Conservation (phyloP, 2,329 filamentous ascomycete genomes). For the Epichloe sp. region DNA sequence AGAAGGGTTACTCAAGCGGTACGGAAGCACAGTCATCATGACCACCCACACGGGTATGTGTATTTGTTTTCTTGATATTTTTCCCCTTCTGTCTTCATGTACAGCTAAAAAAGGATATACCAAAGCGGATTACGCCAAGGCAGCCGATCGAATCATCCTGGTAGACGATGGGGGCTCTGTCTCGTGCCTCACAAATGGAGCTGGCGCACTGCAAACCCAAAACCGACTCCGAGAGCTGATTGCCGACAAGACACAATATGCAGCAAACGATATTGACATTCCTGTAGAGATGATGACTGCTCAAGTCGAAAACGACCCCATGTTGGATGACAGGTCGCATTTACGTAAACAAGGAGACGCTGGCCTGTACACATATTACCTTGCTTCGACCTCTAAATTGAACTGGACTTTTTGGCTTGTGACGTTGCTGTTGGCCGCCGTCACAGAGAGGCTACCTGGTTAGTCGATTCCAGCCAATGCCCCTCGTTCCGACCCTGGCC, state of each 20-base stretch:
- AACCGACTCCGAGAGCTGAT: background rate
- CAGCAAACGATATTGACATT: background rate
- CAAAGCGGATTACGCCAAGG: background rate
- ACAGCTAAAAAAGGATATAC: background rate
- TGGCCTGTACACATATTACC: background rate
- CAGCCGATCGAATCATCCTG: background rate
- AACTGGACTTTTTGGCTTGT: background rate
- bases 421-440: background rate
- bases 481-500: background rate
- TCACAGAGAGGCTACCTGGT: background rate
- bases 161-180: background rate
- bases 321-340: background rate
- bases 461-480: background rate
- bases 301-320: background rate
- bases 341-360: background rate
- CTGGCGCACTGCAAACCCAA: background rate
- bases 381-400: background rate
- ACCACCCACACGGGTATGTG: slow-evolving; percentile 4
- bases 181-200: background rate
- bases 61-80: no score
- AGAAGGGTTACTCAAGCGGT: background rate
- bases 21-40: slow-evolving; percentile 3
- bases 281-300: background rate
- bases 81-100: background rate
- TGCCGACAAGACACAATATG: background rate